Evolutionary conservation across 805 yeast genomes (phyloP), one percentile per base, ranked within the genome.

Genomic region (Jamesozyma rosinii): DNA sequence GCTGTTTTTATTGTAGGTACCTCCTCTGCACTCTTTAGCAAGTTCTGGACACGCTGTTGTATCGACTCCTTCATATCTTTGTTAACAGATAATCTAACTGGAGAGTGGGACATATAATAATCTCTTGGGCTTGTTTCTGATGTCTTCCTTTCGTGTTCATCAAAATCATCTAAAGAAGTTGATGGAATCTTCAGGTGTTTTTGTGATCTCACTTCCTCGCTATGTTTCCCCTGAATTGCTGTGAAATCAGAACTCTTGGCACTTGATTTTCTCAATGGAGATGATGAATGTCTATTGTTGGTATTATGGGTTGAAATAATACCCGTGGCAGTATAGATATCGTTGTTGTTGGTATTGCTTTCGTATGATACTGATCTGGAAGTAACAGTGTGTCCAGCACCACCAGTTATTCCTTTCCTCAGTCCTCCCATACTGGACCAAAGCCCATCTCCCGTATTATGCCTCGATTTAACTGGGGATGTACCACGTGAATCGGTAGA

Each of bases 31-130:
- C 47, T 49, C 44, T 61, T 66, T 43, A 78, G 58, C 30, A 77
- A 63, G 53, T 68, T 68, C 41, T 72, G 75, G 50, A 79, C 77
- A 50, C 83, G 67, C 44, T 73, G 64, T 51, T 77, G 81, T 36
- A 80, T 77, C 0, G 74, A 67, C 24, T 57, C 59, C 14, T 66
- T 49, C 26, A 38, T 43, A 3, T 41, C 40, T 17, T 32, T 38
- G 18, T 42, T 44, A 3, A 41, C 40, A 0, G 39, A 17, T 13
- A 42, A 18, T 18, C 37, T 49, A 9, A 43, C 38, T 4, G 49
- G 46, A 5, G 53, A 44, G 17, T 38, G 38, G 3, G 43, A 15
- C 26, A 41, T 45, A 35, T 47, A 39, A 30, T 48, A 44, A 3
- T 44, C 45, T 8, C 29, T 31, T 10, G 47, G 37, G 14, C 31